Percentiles rank a stretch among this genome's conserved stretches.
Conservation (phyloP, 371 early-diverging fungal species). For the Actinomucor elegans region DNA sequence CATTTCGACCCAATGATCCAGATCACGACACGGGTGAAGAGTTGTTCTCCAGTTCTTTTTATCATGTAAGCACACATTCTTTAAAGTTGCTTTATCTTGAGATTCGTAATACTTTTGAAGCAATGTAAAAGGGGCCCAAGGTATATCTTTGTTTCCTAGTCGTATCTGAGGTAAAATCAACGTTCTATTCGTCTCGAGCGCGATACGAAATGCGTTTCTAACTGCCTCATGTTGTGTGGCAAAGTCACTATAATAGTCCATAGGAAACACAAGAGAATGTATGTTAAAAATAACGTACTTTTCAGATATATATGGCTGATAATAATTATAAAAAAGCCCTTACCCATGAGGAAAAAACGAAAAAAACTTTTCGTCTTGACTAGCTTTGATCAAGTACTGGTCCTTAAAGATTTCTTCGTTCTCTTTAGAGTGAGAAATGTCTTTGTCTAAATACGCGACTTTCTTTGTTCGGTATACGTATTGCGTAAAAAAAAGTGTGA, state of each 20-base stretch:
- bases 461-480: slow-evolving; percentile 1
- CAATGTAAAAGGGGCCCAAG: slow-evolving; percentile 16
- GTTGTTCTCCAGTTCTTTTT: slow-evolving; percentile 9
- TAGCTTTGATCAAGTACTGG: neutral
- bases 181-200: slow-evolving; percentile 33
- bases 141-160: slow-evolving; percentile 4
- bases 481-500: neutral
- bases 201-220: slow-evolving; percentile 31
- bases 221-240: slow-evolving; percentile 33
- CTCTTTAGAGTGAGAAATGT: neutral
- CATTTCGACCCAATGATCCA: slow-evolving; percentile 18
- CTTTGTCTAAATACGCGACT: neutral
- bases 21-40: slow-evolving; percentile 8
- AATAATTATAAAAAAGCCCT: too few relatives aligned
- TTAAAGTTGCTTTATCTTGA: slow-evolving; percentile 11
- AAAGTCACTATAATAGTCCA: slow-evolving; percentile 21
- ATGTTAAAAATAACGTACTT: neutral
- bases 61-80: neutral
- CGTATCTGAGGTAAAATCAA: slow-evolving; percentile 26
- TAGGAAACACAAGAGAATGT: neutral
- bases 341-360: slow-evolving; percentile 45
- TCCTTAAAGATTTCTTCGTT: neutral
- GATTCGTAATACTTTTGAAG: slow-evolving; percentile 20
- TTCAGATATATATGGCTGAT: too few relatives aligned
- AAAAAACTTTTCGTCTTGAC: slow-evolving; percentile 18